phyloP scores from a whole-genome alignment of 768 basidiomycete species.

The Clitopilus passeckerianus region DNA sequence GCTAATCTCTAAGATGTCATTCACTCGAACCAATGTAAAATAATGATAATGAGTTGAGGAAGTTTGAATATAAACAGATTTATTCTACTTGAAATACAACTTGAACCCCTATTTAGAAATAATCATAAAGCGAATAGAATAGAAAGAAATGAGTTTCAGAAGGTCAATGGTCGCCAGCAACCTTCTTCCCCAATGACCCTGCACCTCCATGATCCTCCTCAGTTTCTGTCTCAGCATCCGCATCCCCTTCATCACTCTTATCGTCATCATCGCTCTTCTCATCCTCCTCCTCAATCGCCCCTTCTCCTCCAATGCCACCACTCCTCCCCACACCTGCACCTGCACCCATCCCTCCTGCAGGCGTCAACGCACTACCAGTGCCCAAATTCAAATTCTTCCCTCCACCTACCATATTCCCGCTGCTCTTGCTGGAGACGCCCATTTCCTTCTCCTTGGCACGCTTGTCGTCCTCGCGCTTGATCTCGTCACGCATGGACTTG shows the following conservation, averaged over 20 bases:
- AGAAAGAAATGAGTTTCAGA: neutral
- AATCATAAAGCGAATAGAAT: neutral
- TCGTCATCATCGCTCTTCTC: neutral
- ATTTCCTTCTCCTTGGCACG: constrained; percentile 30
- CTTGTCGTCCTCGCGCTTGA: constrained; percentile 59
- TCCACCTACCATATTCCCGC: neutral
- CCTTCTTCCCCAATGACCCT: neutral
- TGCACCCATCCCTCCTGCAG: neutral
- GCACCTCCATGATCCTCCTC: neutral
- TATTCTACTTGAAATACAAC: no score
- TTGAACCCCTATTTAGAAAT: no score
- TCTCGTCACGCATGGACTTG: constrained; percentile 73
- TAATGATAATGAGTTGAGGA: neutral
- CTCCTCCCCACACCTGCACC: neutral
- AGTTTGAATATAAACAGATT: neutral
- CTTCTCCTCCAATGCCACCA: neutral
- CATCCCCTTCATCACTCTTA: neutral
- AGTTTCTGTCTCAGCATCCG: neutral
- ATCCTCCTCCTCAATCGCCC: neutral
- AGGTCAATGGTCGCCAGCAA: neutral
- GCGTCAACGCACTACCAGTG: neutral
- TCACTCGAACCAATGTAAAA: neutral
- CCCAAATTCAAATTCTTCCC: neutral
- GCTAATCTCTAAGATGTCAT: constrained; percentile 20
- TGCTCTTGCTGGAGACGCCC: neutral